Base-by-base conservation (phyloP, 805 yeast genomes). In the Ogataea trehalophila region DNA sequence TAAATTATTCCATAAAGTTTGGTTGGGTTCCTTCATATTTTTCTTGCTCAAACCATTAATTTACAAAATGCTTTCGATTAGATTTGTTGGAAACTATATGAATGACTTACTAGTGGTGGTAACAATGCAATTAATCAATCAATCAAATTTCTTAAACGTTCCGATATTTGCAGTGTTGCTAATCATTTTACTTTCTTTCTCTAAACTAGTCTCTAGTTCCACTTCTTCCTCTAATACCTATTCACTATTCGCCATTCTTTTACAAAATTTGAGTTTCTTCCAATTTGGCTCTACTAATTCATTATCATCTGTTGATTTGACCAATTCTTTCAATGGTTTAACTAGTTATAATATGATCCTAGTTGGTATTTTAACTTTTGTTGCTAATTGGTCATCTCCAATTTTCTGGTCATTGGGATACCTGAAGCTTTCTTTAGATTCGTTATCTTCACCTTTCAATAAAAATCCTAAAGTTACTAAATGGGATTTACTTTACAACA, bases 261-360 rank as follows among this genome's bases (percentile, higher is more conserved):
- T 89, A 42, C 95, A 89, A 61, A 83, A 88, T 55, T 70, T 89
- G 38, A 69, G 90, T 0, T 94, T 92, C 62, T 94, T 87, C 69
- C 87, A 87, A 18, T 74, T 85, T 62, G 98, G 98, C 0, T 88
- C 87, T 43, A 90, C 98, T 0, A 94, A 94, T 60, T 88, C 96
- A 37, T 74, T 94, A 55, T 92, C 97, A 0, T 85, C 97, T 0
- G 82, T 94, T 20, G 97, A 92, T 58, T 73, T 94, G 22, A 80
- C 96, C 0, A 91, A 92, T 62, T 91, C 97, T 0, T 94, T 94
- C 65, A 92, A 92, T 61, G 99, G 99, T 0, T 72, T 91, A 7
- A 66, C 79, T 0, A 75, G 79, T 40, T 94, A 89, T 60, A 79
- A 83, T 53, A 76, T 91, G 20, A 56, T 77, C 7, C 61, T 78